Evolutionary conservation across 2,329 filamentous ascomycete genomes (phyloP).

Genomic region (Hymenoscyphus fructigenus): DNA sequence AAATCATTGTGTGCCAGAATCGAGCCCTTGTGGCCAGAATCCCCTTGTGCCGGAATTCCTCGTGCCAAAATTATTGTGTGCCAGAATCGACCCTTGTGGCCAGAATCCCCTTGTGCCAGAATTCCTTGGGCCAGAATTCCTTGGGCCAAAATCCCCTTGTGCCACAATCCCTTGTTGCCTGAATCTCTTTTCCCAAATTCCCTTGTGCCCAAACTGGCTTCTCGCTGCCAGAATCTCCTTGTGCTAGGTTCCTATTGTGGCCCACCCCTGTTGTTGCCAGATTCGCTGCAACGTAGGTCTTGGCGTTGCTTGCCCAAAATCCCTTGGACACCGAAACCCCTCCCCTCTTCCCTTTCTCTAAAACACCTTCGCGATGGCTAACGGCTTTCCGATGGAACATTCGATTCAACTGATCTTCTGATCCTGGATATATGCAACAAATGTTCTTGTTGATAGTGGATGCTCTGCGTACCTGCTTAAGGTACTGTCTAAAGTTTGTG

Average conservation of each 20-base stretch:
- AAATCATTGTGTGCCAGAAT: neutral
- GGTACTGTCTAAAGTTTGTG: slow-evolving; percentile 8
- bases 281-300: neutral
- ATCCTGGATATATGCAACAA: slow-evolving; percentile 8
- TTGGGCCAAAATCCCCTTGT: neutral
- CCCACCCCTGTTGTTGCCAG: neutral
- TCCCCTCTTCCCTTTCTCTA: neutral
- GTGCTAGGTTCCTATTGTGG: neutral
- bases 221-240: neutral
- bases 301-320: neutral
- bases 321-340: neutral
- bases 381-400: neutral
- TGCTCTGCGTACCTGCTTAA: slow-evolving; percentile 9
- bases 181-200: too few species aligned
- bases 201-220: too few species aligned
- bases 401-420: slow-evolving; percentile 7
- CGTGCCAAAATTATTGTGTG: neutral
- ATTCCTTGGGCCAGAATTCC: neutral
- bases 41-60: neutral
- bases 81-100: neutral
- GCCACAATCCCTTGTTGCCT: too few species aligned
- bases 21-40: neutral
- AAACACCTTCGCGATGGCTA: slow-evolving; percentile 1
- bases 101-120: neutral
- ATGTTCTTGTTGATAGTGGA: slow-evolving; percentile 12